Percentiles rank a stretch among this genome's conserved stretches.
These are phyloP conservation scores for Microsporum canis DNA, from an alignment of 2,329 filamentous ascomycete species.

Conservation along the genomic window DNA sequence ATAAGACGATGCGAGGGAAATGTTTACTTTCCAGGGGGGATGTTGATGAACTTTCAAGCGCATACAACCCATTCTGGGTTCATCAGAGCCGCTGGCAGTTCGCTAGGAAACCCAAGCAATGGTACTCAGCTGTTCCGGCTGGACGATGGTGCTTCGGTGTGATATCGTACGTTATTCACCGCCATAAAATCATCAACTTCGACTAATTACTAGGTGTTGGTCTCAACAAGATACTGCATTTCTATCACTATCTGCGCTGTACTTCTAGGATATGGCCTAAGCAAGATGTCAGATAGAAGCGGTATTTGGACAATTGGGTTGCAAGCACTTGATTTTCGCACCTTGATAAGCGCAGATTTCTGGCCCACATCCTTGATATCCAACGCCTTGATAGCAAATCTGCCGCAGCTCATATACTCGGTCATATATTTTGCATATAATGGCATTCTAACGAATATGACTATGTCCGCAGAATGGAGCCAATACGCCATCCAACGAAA, in stretches of 20 bases:
- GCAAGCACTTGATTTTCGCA: not conserved
- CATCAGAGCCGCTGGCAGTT: not conserved
- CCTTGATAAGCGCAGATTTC: not conserved
- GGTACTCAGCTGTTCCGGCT: not conserved
- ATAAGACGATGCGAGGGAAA: slow-evolving; percentile 20
- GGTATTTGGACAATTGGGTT: not conserved
- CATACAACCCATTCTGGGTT: not conserved
- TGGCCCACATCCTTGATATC: not conserved
- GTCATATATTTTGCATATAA: slow-evolving; percentile 29
- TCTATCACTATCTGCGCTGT: not conserved
- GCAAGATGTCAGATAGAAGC: not conserved
- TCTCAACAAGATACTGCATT: not conserved
- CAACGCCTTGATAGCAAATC: slow-evolving; percentile 23
- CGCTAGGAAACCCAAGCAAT: not conserved
- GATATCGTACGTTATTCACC: not conserved
- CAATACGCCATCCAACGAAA: slow-evolving; percentile 30
- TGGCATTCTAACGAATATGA: slow-evolving; percentile 35
- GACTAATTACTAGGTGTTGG: not conserved
- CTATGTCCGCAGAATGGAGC: slow-evolving; percentile 40
- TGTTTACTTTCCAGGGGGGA: slow-evolving; percentile 16
- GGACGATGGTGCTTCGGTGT: not conserved
- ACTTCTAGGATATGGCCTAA: not conserved
- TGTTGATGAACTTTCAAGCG: not conserved
- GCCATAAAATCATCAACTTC: not conserved
- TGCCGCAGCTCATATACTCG: slow-evolving; percentile 27